Percentiles rank a stretch among this genome's conserved stretches.
These are phyloP conservation scores for Teratosphaeria viscida DNA, from an alignment of 2,329 filamentous ascomycete genomes.

Conservation along the genomic window DNA sequence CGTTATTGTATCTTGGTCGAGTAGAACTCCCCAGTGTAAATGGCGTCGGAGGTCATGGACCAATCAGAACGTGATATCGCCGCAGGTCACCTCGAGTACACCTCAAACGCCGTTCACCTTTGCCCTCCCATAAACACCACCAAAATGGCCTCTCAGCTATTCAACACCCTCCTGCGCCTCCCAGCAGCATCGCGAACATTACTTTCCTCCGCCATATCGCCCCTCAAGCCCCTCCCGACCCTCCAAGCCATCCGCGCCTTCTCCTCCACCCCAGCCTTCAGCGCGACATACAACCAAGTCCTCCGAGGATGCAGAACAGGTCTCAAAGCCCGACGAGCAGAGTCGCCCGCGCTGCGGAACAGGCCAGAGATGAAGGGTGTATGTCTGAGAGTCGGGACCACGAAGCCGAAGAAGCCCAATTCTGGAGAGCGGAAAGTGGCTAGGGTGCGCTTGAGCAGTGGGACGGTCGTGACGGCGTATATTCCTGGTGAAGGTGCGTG, in stretches of 20 bases:
- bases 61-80: neutral
- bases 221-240: constrained; percentile 10
- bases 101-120: neutral
- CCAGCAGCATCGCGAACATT: constrained; percentile 17
- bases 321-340: constrained; percentile 72
- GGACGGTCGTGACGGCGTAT: constrained; percentile 81
- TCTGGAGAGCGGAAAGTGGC: constrained; percentile 95
- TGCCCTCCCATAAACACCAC: neutral
- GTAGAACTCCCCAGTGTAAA: neutral
- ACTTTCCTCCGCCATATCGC: constrained; percentile 13
- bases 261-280: constrained; percentile 27
- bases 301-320: constrained; percentile 61
- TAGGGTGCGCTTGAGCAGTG: constrained; percentile 77
- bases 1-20: no score
- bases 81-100: neutral
- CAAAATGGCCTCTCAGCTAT: constrained; percentile 30
- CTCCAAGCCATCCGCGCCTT: constrained; percentile 24
- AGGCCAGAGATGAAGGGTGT: constrained; percentile 88
- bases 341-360: constrained; percentile 70
- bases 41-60: neutral
- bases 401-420: constrained; percentile 97
- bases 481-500: constrained; percentile 76
- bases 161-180: constrained; percentile 30
- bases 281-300: constrained; percentile 42
- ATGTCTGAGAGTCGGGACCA: constrained; percentile 85